Evolutionary conservation across 441 rosid species (phyloP), one percentile per base, ranked within the genome.

Genomic region (Mallotus repandus): DNA sequence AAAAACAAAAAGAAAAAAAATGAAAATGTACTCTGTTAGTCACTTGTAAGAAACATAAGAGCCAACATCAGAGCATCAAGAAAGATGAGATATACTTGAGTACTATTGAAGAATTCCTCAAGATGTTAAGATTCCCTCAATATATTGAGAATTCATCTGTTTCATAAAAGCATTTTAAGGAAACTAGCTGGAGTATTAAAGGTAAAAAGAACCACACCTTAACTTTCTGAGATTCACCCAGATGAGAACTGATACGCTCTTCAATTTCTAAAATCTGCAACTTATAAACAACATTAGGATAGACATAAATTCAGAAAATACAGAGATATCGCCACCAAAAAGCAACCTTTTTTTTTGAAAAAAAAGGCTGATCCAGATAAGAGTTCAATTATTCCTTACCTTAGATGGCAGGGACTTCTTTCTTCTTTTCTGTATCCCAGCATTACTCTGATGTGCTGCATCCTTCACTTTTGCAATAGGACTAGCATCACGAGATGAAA

Each of bases 191-290:
- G n/a, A 54, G 63, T 52, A 71, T 76, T 69, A 56, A 18, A 76
- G 54, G 70, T 62, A 66, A 70, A 78, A 70, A 15, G 78, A 72
- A 78, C 63, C 60, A 74, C 76, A 90, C 98, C 92, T 88, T 86
- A 66, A 76, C 70, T 75, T 83, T 86, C 72, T 81, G 83, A 80
- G 84, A 79, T 79, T 81, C 86, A 72, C 74, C 81, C 74, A 75
- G 76, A 75, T 60, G 81, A 78, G 86, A 76, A 78, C 77, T 81
- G 35, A 80, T 59, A 48, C 68, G 75, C 79, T 72, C 88, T 82
- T 87, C 92, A 81, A 79, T 83, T 81, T 85, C 86, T 68, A 78
- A 84, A 70, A 80, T 73, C 94, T 90, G 89, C 84, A 84, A 58
- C 75, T 69, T 48, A 78, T 52, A 72, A 78, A 78, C 71, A 69